Evolutionary conservation across 768 basidiomycete species (phyloP), one percentile per base, ranked within the genome.

Genomic region (Sarcodon sp.): DNA sequence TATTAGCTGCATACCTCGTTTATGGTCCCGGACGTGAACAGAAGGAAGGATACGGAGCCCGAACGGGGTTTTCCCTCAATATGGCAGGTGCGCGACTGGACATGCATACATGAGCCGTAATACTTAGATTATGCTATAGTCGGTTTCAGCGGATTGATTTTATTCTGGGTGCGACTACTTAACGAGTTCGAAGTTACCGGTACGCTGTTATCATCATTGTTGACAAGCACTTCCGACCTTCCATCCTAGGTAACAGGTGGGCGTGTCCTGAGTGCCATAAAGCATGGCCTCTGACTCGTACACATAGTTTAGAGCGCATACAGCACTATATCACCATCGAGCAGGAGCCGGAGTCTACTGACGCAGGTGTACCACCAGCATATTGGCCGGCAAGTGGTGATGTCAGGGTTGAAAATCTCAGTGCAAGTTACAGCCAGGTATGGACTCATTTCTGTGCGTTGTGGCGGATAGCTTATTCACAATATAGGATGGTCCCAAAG

Each of bases 1-100:
- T 63, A 3, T 61, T 84, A 4, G 79, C 77, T n/a, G 61, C 68
- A 3, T 80, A 79, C 57, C 65, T 83, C 37, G 63, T 72, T 4
- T 76, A 77, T 54, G 58, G 59, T 16, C 57, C 57, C 58, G 12
- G 65, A 60, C 6, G 57, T 52, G 33, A 16, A 15, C 13, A 41
- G 7, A 41, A 41, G 13, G 6, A 15, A 16, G 39, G 39, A 41
- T 41, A 64, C 64, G 3, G 60, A 64, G 35, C 70, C 73, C 16
- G 59, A 66, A 67, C 66, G 6, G 73, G 79, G 6, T 71, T 85
- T 57, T 68, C 72, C 12, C 61, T 85, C 11, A 73, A 68, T 46
- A 75, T 81, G 61, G 76, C 79, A 33, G 56, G 64, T 64, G 33
- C 44, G 58, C 57, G 8, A 2, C 11, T 8, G 11, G 5, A 31